These are phyloP conservation scores for Trypethelium eluteriae DNA, from an alignment of 495 filamentous ascomycete genomes.

Conservation along the genomic window DNA sequence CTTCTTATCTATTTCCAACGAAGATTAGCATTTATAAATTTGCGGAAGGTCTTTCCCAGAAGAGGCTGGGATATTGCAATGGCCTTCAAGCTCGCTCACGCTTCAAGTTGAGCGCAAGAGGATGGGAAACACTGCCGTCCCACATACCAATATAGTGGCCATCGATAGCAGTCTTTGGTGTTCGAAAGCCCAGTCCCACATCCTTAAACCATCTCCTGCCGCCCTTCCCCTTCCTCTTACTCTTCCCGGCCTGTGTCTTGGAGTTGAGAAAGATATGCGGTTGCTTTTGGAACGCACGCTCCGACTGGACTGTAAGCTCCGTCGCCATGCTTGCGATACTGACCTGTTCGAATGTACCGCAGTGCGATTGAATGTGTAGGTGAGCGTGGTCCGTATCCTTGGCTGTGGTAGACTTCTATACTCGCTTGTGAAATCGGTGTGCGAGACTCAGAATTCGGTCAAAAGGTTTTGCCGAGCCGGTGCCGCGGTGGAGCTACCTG, in stretches of 20 bases:
- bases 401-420: not conserved
- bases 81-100: too few species aligned
- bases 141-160: conserved; percentile 96
- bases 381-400: not conserved
- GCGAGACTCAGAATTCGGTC: not conserved
- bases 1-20: conserved; percentile 80
- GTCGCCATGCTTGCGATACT: conserved; percentile 34
- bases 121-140: too few species aligned
- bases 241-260: conserved; percentile 79
- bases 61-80: too few species aligned
- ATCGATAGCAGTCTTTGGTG: conserved; percentile 95
- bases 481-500: not conserved
- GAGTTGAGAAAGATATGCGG: conserved; percentile 98
- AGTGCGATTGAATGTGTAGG: not conserved
- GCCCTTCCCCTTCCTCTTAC: conserved; percentile 70
- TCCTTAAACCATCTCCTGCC: conserved; percentile 99
- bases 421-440: conserved; percentile 12
- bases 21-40: not conserved
- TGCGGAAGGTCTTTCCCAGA: not conserved
- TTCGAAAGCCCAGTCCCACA: conserved; percentile 96
- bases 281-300: conserved; percentile 49
- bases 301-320: conserved; percentile 34
- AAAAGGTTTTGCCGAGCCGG: conserved; percentile 1
- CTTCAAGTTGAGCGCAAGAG: too few species aligned
- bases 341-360: conserved; percentile 1